Evolutionary conservation across 2,329 filamentous ascomycete genomes (phyloP), one percentile per base, ranked within the genome.

Genomic region (Penicillium sp.): DNA sequence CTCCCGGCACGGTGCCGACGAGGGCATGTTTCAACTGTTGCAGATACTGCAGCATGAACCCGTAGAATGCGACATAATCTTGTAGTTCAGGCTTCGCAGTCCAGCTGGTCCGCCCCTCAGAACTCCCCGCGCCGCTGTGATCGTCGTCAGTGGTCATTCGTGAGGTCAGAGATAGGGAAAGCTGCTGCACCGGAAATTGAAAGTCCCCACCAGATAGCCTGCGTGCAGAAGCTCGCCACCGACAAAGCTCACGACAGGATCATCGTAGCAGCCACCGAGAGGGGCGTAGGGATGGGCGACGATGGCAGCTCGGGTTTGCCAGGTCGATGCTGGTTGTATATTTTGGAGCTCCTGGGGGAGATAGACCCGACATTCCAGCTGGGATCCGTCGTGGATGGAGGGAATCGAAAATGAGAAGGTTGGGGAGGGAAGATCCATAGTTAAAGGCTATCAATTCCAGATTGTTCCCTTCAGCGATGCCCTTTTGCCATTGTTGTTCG

Each of bases 211-310:
- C 1, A 96, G 69, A 64, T 84, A 95, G 1, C 89, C 90, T 46
- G 79, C 74, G 4, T 80, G 76, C n/a, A 96, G 70, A 39, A 96
- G 77, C 51, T 87, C 81, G 2, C 77, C 75, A 0, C 83, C 84
- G 2, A 89, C 74, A 7, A 84, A 77, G n/a, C 83, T 79, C 1
- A 97, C 87, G 0, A 96, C 80, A 0, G 83, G 82, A 67, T 97
- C 92, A 68, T 97, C 90, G 67, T 86, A 94, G 69, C 79, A 86
- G 4, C 93, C 94, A 4, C 94, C 94, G 45, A 97, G 77, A 0
- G 90, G 87, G 27, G 90, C 91, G 68, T 97, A 97, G 0, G 94
- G 93, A 70, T 97, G 94, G 10, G 92, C 92, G 32, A 97, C 76
- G 3, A 96, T 78, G 0, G 85, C 85, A 3, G 79, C 83, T 54